phyloP scores from a whole-genome alignment of 805 yeast genomes.

The Metschnikowia similis region DNA sequence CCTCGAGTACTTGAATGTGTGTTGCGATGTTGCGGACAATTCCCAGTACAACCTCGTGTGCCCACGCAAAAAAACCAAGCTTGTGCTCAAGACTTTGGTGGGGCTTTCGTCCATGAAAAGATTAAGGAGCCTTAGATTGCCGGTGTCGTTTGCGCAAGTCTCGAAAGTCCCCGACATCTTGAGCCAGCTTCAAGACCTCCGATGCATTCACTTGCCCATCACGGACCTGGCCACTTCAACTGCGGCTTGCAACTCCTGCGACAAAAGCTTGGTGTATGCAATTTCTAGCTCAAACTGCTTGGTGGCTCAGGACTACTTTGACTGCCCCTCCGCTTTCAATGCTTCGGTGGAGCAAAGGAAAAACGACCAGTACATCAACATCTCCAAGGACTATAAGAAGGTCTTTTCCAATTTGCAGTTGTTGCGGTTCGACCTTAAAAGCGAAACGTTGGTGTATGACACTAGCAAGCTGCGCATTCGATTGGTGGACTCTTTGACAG shows the following conservation, averaged over 20 bases:
- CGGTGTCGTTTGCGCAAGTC: slow-evolving; percentile 10
- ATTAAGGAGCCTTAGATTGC: slow-evolving; percentile 9
- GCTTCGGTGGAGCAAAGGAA: slow-evolving; percentile 5
- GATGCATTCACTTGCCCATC: slow-evolving; percentile 11
- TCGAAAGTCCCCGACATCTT: slow-evolving; percentile 4
- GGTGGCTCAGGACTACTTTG: slow-evolving; percentile 13
- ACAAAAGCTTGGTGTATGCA: slow-evolving; percentile 4
- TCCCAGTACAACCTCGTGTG: slow-evolving; percentile 4
- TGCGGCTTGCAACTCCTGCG: slow-evolving; percentile 10
- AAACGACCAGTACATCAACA: slow-evolving; percentile 8
- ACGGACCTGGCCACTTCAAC: slow-evolving; percentile 8
- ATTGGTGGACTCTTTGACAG: slow-evolving; percentile 2
- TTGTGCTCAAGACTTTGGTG: slow-evolving; percentile 6
- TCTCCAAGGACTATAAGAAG: slow-evolving; percentile 1
- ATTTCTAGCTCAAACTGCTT: slow-evolving; percentile 10
- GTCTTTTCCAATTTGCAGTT: slow-evolving; percentile 1
- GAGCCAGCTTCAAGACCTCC: neutral
- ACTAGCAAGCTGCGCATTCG: slow-evolving; percentile 1
- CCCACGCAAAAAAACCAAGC: slow-evolving; percentile 6
- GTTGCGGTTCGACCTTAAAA: slow-evolving; percentile 12
- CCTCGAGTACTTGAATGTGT: slow-evolving; percentile 10
- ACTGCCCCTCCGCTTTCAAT: slow-evolving; percentile 11
- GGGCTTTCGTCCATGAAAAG: slow-evolving; percentile 6
- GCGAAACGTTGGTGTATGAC: slow-evolving; percentile 10
- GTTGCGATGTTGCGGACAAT: slow-evolving; percentile 11